A percentile compares a stretch with the other conserved stretches of the same genome.
Conservation (phyloP, 1,284 basidiomycete species). For the Ustilago loliicola region DNA sequence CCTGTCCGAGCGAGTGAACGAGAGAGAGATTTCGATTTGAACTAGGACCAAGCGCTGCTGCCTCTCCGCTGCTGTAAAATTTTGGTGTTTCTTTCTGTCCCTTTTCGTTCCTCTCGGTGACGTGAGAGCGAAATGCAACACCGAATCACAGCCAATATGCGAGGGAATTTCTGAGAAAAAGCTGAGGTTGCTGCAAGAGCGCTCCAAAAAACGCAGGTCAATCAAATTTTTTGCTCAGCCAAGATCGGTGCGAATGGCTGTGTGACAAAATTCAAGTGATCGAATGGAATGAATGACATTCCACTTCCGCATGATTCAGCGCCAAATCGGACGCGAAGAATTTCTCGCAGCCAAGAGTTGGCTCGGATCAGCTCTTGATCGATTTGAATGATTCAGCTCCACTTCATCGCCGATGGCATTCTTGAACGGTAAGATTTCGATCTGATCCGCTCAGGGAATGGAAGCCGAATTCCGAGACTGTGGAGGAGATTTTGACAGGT, state of each 20-base stretch:
- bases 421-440: background rate
- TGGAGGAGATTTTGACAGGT: slow-evolving; percentile 26
- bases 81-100: slow-evolving; percentile 5
- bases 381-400: slow-evolving; percentile 21
- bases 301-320: slow-evolving; percentile 19
- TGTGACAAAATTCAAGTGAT: slow-evolving; percentile 41
- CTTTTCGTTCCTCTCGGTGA: slow-evolving; percentile 4
- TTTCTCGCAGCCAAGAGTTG: slow-evolving; percentile 16
- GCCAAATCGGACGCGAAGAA: slow-evolving; percentile 37
- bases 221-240: slow-evolving; percentile 44
- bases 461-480: slow-evolving; percentile 29
- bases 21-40: background rate
- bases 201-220: slow-evolving; percentile 9
- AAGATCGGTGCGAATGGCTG: background rate
- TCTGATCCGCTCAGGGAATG: background rate
- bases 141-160: slow-evolving; percentile 7
- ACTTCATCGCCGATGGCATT: slow-evolving; percentile 10
- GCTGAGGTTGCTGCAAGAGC: too few relatives aligned
- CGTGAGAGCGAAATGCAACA: slow-evolving; percentile 21
- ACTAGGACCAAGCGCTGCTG: background rate
- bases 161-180: background rate
- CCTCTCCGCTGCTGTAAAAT: background rate
- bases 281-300: slow-evolving; percentile 49
- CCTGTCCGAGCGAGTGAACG: slow-evolving; percentile 6
- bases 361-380: slow-evolving; percentile 9